Conservation (phyloP, 139 green algal species). For the Chlamydomonas sp. region DNA sequence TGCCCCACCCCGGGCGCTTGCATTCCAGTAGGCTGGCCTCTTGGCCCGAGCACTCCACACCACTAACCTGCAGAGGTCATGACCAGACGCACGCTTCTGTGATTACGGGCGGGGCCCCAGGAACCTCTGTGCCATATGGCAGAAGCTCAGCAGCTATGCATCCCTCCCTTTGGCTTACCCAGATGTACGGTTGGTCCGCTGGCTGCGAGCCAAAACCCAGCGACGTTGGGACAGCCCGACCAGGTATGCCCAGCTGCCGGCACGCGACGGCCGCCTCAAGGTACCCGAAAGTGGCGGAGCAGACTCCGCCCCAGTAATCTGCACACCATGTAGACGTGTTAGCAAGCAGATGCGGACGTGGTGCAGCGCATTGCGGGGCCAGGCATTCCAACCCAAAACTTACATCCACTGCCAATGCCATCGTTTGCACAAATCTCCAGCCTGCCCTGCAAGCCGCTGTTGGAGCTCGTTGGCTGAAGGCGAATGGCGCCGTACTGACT, state of each 20-base stretch:
- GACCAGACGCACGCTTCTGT: too few relatives aligned
- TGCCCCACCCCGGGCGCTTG: neutral
- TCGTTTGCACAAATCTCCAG: slow-evolving; percentile 17
- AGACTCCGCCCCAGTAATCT: slow-evolving; percentile 26
- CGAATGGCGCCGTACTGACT: neutral
- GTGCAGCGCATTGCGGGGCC: too few relatives aligned
- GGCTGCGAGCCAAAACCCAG: neutral
- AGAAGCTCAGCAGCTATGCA: neutral
- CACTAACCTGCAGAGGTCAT: slow-evolving; percentile 16
- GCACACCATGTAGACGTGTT: too few relatives aligned
- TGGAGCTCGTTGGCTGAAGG: neutral
- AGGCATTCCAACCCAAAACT: too few relatives aligned
- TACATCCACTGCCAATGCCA: too few relatives aligned
- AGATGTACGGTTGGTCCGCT: slow-evolving; percentile 11
- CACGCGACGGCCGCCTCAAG: slow-evolving; percentile 11
- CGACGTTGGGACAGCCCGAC: neutral
- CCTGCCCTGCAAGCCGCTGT: neutral
- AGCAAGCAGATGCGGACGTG: neutral
- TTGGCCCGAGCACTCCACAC: neutral
- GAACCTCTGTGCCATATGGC: too few relatives aligned
- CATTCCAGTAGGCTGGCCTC: neutral
- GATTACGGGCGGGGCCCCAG: too few relatives aligned
- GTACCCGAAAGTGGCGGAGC: slow-evolving; percentile 4
- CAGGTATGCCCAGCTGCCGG: neutral
- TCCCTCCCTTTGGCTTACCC: neutral